Base-by-base conservation (phyloP, 495 filamentous ascomycete genomes). In the Podospora australis region DNA sequence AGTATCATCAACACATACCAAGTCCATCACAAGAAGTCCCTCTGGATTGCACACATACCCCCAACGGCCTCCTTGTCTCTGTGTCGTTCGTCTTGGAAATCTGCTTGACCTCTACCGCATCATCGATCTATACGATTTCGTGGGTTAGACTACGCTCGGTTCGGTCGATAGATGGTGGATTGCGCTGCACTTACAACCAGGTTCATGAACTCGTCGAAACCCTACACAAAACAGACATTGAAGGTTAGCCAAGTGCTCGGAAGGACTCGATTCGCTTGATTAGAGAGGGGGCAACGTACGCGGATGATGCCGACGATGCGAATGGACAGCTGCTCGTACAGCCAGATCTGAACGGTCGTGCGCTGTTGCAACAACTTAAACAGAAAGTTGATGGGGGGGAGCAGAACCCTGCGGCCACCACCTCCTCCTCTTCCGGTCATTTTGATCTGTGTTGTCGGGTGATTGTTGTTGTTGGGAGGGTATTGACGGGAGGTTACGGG, bases 171-270 rank as follows among this genome's bases (percentile, higher is more conserved):
- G 3, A 21, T 10, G 16, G 6, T 1, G 48, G 7, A 21, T 7
- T 40, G 22, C 30, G 40, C 24, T 39, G n/a, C 81, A 65, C 95
- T 88, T 43, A 97, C 78, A 25, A 97, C 92, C 34, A 98, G 76
- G 68, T 98, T 98, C 94, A 98, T 97, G 70, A 96, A 98, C 65
- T 98, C 92, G 66, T 98, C 92, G 54, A 98, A 65, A 4, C 62
- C 62, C 62, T 66, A 32, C 6, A 41, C 7, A 21, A 14, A 11
- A 23, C 6, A 4, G 13, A 16, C 11, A n/a, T 36, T 26, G 40
- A 14, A 25, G 23, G 24, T 46, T 16, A 52, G 53, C 20, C 13
- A 19, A 10, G 30, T 50, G 26, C 50, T 39, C n/a, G 3, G 23
- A 13, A 16, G 7, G 20, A 62, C 73, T 25, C 56, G 5, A 10